These are phyloP conservation scores for Fusarium avenaceum DNA, from an alignment of 2,329 filamentous ascomycete genomes.

Conservation along the genomic window DNA sequence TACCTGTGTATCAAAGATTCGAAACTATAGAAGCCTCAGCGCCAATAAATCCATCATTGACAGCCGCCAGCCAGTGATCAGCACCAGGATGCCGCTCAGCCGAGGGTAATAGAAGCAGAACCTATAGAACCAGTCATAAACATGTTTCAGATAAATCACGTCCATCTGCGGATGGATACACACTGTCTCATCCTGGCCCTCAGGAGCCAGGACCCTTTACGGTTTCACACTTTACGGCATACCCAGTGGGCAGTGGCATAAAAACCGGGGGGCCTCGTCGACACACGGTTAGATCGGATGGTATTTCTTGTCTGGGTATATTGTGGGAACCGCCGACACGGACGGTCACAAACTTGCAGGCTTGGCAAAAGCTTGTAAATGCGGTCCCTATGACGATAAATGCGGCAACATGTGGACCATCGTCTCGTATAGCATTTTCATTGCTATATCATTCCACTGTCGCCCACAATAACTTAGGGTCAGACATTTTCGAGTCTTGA, in stretches of 20 bases:
- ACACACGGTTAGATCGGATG: slow-evolving; percentile 37
- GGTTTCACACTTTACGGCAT: slow-evolving; percentile 21
- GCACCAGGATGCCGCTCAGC: slow-evolving; percentile 10
- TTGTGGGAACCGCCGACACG: slow-evolving; percentile 7
- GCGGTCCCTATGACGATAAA: slow-evolving; percentile 22
- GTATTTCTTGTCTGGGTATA: not conserved
- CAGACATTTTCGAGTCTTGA: not conserved
- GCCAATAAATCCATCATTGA: not conserved
- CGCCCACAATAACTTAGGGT: not conserved
- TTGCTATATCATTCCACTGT: slow-evolving; percentile 15
- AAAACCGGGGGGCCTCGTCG: not conserved
- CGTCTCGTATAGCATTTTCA: not conserved
- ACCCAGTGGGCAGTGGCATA: slow-evolving; percentile 7
- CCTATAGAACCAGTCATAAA: not conserved
- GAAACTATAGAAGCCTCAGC: not conserved
- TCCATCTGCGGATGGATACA: not conserved
- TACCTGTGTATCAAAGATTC: not conserved
- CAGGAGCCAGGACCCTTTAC: not conserved
- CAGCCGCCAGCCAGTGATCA: not conserved
- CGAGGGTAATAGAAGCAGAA: not conserved
- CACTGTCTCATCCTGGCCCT: not conserved
- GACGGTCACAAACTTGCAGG: not conserved
- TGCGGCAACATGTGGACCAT: slow-evolving; percentile 1
- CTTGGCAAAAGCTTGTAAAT: slow-evolving; percentile 41
- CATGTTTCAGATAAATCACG: slow-evolving; percentile 17